Evolutionary conservation across 768 basidiomycete species (phyloP).

Genomic region (Pleurotus platypus): DNA sequence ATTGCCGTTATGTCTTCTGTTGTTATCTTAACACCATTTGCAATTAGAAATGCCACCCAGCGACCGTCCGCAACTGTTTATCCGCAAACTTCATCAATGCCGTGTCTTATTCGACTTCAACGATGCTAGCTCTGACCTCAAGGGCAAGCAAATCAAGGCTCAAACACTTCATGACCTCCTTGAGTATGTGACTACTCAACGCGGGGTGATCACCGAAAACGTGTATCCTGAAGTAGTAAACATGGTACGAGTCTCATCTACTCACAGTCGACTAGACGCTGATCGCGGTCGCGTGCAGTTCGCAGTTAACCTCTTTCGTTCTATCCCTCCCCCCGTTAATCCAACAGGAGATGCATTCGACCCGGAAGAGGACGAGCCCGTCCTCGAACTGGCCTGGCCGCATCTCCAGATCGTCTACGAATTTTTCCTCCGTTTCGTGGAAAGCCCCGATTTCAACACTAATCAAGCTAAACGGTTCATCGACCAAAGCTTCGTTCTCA

Average conservation of each 20-base stretch:
- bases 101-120: slow-evolving; percentile 98
- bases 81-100: slow-evolving; percentile 95
- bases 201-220: slow-evolving; percentile 92
- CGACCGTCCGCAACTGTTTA: slow-evolving; percentile 88
- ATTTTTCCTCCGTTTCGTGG: slow-evolving; percentile 98
- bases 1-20: neutral
- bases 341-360: slow-evolving; percentile 98
- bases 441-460: slow-evolving; percentile 97
- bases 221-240: slow-evolving; percentile 99
- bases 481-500: slow-evolving; percentile 93
- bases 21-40: slow-evolving; percentile 6
- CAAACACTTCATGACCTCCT: slow-evolving; percentile 98
- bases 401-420: slow-evolving; percentile 99
- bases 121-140: slow-evolving; percentile 91
- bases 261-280: slow-evolving; percentile 8
- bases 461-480: slow-evolving; percentile 97
- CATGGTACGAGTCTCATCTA: slow-evolving; percentile 64
- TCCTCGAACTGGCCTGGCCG: slow-evolving; percentile 98
- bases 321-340: slow-evolving; percentile 99
- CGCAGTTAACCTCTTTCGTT: slow-evolving; percentile 96
- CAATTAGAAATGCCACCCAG: slow-evolving; percentile 77
- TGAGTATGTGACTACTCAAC: slow-evolving; percentile 96
- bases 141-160: slow-evolving; percentile 98
- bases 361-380: slow-evolving; percentile 99
- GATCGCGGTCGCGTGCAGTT: slow-evolving; percentile 53